Percentiles rank a stretch among this genome's conserved stretches.
Evolutionary conservation across 148 eudicot genomes (phyloP).

Genomic region (Rheum nobile): DNA sequence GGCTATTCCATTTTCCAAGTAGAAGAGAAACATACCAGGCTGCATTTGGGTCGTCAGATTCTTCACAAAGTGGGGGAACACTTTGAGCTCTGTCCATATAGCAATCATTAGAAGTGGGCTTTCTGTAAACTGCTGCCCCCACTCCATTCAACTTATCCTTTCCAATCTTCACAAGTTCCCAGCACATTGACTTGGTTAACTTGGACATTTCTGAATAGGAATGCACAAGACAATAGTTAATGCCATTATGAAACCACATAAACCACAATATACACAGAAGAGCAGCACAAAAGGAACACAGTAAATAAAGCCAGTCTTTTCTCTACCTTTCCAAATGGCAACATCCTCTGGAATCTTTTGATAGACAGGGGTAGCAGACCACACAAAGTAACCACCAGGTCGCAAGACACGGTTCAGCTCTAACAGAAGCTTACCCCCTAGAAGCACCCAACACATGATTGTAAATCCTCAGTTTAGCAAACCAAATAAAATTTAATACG

Average conservation of each 20-base stretch:
- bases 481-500: background rate
- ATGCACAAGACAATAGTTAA: background rate
- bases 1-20: background rate
- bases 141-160: slow-evolving; percentile 42
- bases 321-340: slow-evolving; percentile 43
- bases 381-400: slow-evolving; percentile 73
- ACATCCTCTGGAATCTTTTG: slow-evolving; percentile 33
- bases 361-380: slow-evolving; percentile 87
- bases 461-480: background rate
- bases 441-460: background rate
- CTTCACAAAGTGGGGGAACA: slow-evolving; percentile 38
- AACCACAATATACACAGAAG: slow-evolving; percentile 16
- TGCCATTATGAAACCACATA: background rate
- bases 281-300: slow-evolving; percentile 46
- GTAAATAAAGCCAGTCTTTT: slow-evolving; percentile 26
- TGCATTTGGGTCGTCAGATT: slow-evolving; percentile 43
- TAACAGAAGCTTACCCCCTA: slow-evolving; percentile 69
- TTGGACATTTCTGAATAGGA: slow-evolving; percentile 36
- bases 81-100: slow-evolving; percentile 37
- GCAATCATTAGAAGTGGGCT: slow-evolving; percentile 64
- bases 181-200: slow-evolving; percentile 57
- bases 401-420: slow-evolving; percentile 65
- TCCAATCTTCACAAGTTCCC: slow-evolving; percentile 43
- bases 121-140: slow-evolving; percentile 49
- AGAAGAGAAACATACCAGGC: slow-evolving; percentile 33